Evolutionary conservation across 495 filamentous ascomycete species (phyloP).

Genomic region (Durotheca rogersii): DNA sequence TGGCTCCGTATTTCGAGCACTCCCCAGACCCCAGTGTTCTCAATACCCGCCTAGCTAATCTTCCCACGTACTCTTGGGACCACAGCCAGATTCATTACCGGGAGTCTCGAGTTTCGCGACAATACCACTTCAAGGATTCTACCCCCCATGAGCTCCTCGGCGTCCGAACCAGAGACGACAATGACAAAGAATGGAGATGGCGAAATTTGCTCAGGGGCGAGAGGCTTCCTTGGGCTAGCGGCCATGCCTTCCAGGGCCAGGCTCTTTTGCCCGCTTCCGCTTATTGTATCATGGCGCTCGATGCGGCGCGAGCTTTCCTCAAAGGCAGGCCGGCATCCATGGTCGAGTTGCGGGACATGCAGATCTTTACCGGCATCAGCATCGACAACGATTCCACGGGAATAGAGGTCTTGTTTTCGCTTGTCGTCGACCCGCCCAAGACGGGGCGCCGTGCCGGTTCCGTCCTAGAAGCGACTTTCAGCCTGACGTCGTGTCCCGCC

Average conservation of each 20-base stretch:
- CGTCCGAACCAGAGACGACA: slow-evolving; percentile 45
- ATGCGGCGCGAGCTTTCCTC: slow-evolving; percentile 38
- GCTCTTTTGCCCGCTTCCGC: slow-evolving; percentile 47
- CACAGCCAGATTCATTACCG: slow-evolving; percentile 47
- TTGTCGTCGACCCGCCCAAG: slow-evolving; percentile 22
- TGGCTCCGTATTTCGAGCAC: slow-evolving; percentile 40
- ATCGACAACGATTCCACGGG: slow-evolving; percentile 49
- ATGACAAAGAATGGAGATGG: slow-evolving; percentile 42
- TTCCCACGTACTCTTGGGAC: slow-evolving; percentile 53
- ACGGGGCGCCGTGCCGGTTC: not conserved
- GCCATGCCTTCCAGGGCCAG: slow-evolving; percentile 48
- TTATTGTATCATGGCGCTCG: slow-evolving; percentile 47
- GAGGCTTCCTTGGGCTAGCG: slow-evolving; percentile 42
- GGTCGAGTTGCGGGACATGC: slow-evolving; percentile 42
- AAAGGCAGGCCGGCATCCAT: slow-evolving; percentile 35
- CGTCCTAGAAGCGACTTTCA: slow-evolving; percentile 41
- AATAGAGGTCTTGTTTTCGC: slow-evolving; percentile 49
- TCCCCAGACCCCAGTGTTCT: slow-evolving; percentile 31
- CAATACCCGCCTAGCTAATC: slow-evolving; percentile 29
- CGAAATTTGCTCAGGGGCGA: slow-evolving; percentile 51
- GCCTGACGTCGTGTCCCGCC: slow-evolving; percentile 37
- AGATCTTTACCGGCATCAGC: slow-evolving; percentile 50
- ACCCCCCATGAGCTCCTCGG: slow-evolving; percentile 52
- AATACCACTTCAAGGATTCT: slow-evolving; percentile 43
- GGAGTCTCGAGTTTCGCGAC: slow-evolving; percentile 50